phyloP scores from a whole-genome alignment of 2,329 filamentous ascomycete species.

The Aspergillus hiratsukae region DNA sequence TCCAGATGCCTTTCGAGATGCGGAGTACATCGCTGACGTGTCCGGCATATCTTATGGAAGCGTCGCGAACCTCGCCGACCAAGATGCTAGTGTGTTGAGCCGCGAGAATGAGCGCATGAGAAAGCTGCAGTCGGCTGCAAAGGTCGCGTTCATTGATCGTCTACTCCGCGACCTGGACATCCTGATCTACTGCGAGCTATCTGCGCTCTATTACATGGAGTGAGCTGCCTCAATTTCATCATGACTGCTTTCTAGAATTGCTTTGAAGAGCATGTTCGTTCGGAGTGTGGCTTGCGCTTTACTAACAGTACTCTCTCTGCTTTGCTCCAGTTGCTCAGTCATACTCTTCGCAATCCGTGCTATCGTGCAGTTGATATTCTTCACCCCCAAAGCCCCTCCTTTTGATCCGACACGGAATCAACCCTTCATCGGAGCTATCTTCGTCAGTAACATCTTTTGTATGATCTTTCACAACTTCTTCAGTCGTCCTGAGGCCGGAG shows the following conservation, averaged over 20 bases:
- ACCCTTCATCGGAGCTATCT: conserved; percentile 51
- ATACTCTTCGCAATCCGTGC: conserved; percentile 53
- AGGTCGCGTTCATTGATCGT: conserved; percentile 50
- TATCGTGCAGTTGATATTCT: conserved; percentile 53
- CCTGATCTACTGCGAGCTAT: conserved; percentile 58
- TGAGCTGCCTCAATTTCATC: conserved; percentile 32
- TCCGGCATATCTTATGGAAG: conserved; percentile 34
- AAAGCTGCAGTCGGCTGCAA: conserved; percentile 36
- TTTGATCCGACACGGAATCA: conserved; percentile 49
- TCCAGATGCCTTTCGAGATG: conserved; percentile 43
- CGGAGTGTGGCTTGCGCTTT: background rate
- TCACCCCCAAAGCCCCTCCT: conserved; percentile 55
- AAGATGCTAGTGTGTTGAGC: conserved; percentile 12
- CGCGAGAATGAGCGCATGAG: conserved; percentile 25
- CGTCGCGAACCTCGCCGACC: conserved; percentile 15
- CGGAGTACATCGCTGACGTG: conserved; percentile 45
- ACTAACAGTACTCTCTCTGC: background rate
- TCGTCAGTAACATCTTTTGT: conserved; percentile 53
- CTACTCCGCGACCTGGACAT: conserved; percentile 56
- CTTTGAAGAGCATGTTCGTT: background rate
- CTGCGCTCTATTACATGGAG: conserved; percentile 61
- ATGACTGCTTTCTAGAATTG: background rate
- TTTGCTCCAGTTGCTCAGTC: conserved; percentile 50
- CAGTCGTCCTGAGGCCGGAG: conserved; percentile 48
- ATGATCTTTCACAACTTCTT: conserved; percentile 54